phyloP scores from a whole-genome alignment of 1,284 basidiomycete genomes.

The Austroboletus rostrupii region DNA sequence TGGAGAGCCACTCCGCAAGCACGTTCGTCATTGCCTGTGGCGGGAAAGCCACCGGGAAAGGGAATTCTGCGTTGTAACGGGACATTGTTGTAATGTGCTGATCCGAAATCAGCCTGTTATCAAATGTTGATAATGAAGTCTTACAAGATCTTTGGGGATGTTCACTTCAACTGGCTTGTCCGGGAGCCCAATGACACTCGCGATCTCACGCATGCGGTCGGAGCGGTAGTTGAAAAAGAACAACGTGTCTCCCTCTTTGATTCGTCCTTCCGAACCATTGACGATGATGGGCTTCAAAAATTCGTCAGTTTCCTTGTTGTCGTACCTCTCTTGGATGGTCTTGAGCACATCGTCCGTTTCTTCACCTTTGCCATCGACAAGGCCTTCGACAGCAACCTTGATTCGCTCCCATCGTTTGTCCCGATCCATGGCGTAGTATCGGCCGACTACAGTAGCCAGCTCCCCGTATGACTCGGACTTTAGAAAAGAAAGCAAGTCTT shows the following conservation, averaged over 20 bases:
- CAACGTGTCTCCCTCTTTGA: constrained; percentile 78
- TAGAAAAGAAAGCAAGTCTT: constrained; percentile 75
- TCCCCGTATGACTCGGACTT: constrained; percentile 71
- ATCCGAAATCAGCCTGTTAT: background rate
- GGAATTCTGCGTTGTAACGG: constrained; percentile 85
- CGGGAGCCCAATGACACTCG: constrained; percentile 71
- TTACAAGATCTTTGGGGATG: constrained; percentile 79
- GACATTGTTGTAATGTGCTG: constrained; percentile 90
- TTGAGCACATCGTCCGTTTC: constrained; percentile 58
- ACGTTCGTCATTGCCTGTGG: constrained; percentile 89
- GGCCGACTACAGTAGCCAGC: constrained; percentile 77
- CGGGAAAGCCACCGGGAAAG: constrained; percentile 84
- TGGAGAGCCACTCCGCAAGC: constrained; percentile 83
- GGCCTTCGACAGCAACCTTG: constrained; percentile 81
- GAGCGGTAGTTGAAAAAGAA: constrained; percentile 96
- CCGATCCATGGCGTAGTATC: constrained; percentile 95
- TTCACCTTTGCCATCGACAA: constrained; percentile 75
- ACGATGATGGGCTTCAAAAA: constrained; percentile 91
- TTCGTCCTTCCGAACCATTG: constrained; percentile 71
- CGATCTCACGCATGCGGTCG: constrained; percentile 89
- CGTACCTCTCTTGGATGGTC: constrained; percentile 70
- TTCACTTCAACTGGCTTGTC: constrained; percentile 66
- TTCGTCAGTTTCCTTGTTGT: constrained; percentile 84
- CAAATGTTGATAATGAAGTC: constrained; percentile 6
- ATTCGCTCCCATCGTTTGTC: constrained; percentile 93